Percentiles rank a stretch among this genome's conserved stretches.
These are phyloP conservation scores for Trichosporon sp. DNA, from an alignment of 1,284 basidiomycete species.

Conservation along the genomic window DNA sequence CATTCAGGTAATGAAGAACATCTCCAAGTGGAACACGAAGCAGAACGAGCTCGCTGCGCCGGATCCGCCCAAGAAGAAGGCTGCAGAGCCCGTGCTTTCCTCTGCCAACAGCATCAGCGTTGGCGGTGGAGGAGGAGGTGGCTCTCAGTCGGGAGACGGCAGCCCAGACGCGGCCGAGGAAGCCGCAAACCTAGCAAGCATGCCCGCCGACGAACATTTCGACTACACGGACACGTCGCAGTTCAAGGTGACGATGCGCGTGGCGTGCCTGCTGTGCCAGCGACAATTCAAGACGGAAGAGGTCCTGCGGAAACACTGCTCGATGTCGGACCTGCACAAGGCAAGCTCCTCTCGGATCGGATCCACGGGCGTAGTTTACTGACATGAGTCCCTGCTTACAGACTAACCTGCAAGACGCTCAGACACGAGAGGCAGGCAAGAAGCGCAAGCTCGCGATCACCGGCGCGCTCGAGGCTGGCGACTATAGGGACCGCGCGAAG, in stretches of 20 bases:
- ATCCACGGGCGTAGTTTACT: constrained; percentile 3
- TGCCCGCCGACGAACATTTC: constrained; percentile 51
- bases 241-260: constrained; percentile 47
- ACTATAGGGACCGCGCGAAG: constrained; percentile 85
- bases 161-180: neutral
- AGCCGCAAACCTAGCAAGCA: neutral
- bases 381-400: constrained; percentile 43
- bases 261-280: constrained; percentile 81
- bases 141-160: neutral
- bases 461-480: constrained; percentile 44
- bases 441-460: constrained; percentile 59
- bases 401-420: constrained; percentile 73
- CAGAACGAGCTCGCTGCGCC: constrained; percentile 63
- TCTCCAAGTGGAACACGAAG: constrained; percentile 90
- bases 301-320: constrained; percentile 76
- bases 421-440: constrained; percentile 64
- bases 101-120: constrained; percentile 30
- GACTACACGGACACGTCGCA: constrained; percentile 64
- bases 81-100: constrained; percentile 29
- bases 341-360: constrained; percentile 51
- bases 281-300: constrained; percentile 84
- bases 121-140: neutral
- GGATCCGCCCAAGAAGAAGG: constrained; percentile 19
- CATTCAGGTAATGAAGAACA: constrained; percentile 71
- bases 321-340: constrained; percentile 88